phyloP scores from a whole-genome alignment of 1,139 yeast genomes.

The Pneumocystis oryctolagi region DNA sequence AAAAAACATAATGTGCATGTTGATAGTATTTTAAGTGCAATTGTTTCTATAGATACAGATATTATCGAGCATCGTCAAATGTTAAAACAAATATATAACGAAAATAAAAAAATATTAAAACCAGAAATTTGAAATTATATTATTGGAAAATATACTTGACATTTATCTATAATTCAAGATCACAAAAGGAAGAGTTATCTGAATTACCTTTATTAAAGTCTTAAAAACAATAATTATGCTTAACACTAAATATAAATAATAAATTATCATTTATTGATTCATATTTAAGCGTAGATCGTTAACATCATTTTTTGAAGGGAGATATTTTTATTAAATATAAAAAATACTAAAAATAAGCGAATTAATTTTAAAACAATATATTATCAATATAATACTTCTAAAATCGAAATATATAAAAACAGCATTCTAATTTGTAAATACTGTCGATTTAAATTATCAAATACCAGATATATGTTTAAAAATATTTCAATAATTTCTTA shows the following conservation, averaged over 20 bases:
- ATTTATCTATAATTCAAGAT: background rate
- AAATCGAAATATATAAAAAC: background rate
- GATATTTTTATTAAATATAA: too few relatives aligned
- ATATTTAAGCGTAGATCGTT: too few relatives aligned
- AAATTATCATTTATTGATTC: background rate
- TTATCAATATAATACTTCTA: too few relatives aligned
- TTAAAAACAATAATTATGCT: background rate
- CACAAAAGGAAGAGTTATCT: background rate
- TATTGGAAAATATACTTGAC: background rate
- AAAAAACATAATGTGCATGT: background rate
- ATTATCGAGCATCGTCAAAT: slow-evolving; percentile 5
- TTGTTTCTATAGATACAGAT: slow-evolving; percentile 9
- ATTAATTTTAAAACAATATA: background rate
- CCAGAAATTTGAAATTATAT: background rate
- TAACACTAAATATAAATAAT: background rate
- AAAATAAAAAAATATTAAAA: background rate
- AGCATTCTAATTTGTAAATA: background rate
- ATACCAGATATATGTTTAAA: background rate
- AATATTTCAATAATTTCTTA: background rate
- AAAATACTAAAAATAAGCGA: too few relatives aligned
- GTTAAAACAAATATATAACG: background rate
- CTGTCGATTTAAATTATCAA: background rate
- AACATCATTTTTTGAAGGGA: too few relatives aligned
- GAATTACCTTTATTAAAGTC: background rate
- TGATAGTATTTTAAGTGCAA: slow-evolving; percentile 10